These are phyloP conservation scores for Candida sojae DNA, from an alignment of 1,139 yeast genomes.

Conservation along the genomic window DNA sequence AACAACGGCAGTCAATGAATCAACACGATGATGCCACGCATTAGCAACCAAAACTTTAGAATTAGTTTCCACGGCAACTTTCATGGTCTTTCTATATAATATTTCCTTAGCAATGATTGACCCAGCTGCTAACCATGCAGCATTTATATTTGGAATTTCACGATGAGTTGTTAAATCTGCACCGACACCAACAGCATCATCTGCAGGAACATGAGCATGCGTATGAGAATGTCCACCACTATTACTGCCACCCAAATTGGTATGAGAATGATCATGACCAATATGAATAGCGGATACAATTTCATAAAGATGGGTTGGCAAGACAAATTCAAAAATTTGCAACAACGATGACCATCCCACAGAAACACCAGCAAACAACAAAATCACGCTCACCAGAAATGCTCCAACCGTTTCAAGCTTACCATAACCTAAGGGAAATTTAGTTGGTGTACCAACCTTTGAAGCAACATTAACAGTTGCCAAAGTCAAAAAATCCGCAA, in stretches of 20 bases:
- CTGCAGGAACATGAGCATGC: too few relatives aligned
- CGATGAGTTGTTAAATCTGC: constrained; percentile 13
- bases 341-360: constrained; percentile 88
- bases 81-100: constrained; percentile 78
- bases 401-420: constrained; percentile 93
- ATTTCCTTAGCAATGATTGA: constrained; percentile 86
- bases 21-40: constrained; percentile 99
- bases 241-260: constrained; percentile 17
- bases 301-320: constrained; percentile 55
- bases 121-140: constrained; percentile 94
- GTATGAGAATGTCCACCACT: constrained; percentile 42
- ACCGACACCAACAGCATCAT: constrained; percentile 3
- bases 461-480: constrained; percentile 83
- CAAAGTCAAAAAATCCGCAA: constrained; percentile 85
- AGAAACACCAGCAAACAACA: constrained; percentile 83
- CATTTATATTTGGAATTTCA: constrained; percentile 73
- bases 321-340: constrained; percentile 65
- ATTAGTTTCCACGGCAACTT: constrained; percentile 72
- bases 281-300: constrained; percentile 47
- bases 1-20: constrained; percentile 86
- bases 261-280: constrained; percentile 56
- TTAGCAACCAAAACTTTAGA: constrained; percentile 92
- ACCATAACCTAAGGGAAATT: constrained; percentile 88
- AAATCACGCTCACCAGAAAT: constrained; percentile 77
- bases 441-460: constrained; percentile 57